Conservation (phyloP, 805 yeast genomes). For the Diddensiella santjacobensis region DNA sequence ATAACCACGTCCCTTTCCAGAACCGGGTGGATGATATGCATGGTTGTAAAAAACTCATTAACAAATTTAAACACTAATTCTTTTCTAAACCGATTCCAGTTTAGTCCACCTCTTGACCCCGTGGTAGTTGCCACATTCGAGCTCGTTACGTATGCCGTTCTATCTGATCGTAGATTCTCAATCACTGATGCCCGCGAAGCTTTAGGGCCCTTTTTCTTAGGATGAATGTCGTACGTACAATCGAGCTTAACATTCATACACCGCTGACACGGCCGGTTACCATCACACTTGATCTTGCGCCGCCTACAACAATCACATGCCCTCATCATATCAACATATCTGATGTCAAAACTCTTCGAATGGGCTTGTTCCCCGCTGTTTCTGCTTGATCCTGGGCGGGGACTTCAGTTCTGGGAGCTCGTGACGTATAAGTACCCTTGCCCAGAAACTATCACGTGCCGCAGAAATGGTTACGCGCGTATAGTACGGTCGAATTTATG, state of each 20-base stretch:
- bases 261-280: conserved; percentile 11
- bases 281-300: conserved; percentile 17
- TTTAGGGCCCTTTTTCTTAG: conserved; percentile 15
- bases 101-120: neutral
- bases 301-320: conserved; percentile 18
- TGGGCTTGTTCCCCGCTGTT: no score
- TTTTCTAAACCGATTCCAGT: conserved; percentile 12
- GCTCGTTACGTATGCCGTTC: neutral
- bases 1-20: conserved; percentile 12
- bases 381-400: no score
- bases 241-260: conserved; percentile 10
- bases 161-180: conserved; percentile 9
- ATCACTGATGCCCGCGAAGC: conserved; percentile 16
- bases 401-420: no score
- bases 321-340: conserved; percentile 1
- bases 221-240: conserved; percentile 13
- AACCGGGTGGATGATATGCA: conserved; percentile 15
- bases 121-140: neutral
- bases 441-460: no score
- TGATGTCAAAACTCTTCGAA: no score
- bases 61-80: conserved; percentile 10
- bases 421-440: no score
- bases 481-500: no score
- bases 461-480: no score
- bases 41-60: conserved; percentile 8